Evolutionary conservation across 2,329 filamentous ascomycete species (phyloP).

Genomic region (Camillea tinctor): DNA sequence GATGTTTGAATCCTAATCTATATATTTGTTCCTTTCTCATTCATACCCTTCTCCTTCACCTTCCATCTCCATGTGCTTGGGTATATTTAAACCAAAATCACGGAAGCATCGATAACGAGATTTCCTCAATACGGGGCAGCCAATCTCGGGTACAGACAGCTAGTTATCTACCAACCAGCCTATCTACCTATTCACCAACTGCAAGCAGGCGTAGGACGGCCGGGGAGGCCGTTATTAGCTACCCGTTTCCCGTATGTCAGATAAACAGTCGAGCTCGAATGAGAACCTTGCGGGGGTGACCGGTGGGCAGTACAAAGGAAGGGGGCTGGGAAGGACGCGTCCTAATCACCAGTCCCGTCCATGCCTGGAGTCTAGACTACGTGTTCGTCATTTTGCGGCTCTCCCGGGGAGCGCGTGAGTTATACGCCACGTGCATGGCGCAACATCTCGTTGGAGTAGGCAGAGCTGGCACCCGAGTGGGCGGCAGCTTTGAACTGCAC

Average conservation of each 20-base stretch:
- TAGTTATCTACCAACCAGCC: not conserved
- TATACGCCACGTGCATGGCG: not conserved
- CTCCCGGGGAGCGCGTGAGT: not conserved
- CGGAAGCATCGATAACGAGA: too few species aligned
- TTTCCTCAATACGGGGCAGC: too few species aligned
- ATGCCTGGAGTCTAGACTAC: not conserved
- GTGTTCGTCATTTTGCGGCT: not conserved
- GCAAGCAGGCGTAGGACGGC: not conserved
- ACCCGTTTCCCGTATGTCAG: not conserved
- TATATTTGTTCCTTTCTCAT: too few species aligned
- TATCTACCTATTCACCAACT: not conserved
- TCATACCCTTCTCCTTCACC: too few species aligned
- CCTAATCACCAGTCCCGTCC: not conserved
- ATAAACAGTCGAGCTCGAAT: not conserved
- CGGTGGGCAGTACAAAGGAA: not conserved
- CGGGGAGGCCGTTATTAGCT: not conserved
- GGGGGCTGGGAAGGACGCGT: not conserved
- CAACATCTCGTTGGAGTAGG: not conserved
- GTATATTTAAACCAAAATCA: too few species aligned
- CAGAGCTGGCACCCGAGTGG: not conserved
- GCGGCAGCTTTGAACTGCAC: not conserved
- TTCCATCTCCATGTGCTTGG: too few species aligned
- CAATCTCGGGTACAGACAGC: too few species aligned
- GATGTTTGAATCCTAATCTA: too few species aligned
- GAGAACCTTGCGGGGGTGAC: not conserved